Evolutionary conservation across 225 moss, liverwort and hornwort species (phyloP).

Genomic region (Sphagnum tenellum): DNA sequence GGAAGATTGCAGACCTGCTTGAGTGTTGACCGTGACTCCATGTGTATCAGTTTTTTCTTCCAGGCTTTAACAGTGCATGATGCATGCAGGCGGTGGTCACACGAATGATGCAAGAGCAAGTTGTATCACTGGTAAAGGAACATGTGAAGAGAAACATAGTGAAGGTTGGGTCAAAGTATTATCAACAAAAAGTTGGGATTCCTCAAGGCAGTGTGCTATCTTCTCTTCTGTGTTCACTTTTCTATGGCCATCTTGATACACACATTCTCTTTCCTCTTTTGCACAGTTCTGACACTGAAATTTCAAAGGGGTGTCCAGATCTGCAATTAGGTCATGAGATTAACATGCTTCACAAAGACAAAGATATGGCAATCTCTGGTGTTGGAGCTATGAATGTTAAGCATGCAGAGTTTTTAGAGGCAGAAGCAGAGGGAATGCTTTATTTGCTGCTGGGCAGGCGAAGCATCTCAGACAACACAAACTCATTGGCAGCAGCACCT

Average conservation of each 20-base stretch:
- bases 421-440: constrained; percentile 1
- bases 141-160: constrained; percentile 90
- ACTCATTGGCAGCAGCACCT: not conserved
- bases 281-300: constrained; percentile 18
- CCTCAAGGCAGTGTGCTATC: constrained; percentile 93
- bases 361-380: no score
- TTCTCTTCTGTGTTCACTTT: constrained; percentile 84
- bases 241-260: constrained; percentile 87
- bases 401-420: not conserved
- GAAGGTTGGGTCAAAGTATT: constrained; percentile 84
- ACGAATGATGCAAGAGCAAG: constrained; percentile 40
- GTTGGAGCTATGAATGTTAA: not conserved
- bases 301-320: no score
- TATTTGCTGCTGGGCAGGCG: not conserved
- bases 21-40: no score
- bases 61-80: no score
- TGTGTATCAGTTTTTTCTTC: no score
- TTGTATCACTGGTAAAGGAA: constrained; percentile 61
- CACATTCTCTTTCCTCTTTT: constrained; percentile 59
- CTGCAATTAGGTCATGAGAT: no score
- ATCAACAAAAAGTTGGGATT: constrained; percentile 81
- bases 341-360: no score
- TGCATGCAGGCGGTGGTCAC: constrained; percentile 47
- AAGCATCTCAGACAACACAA: not conserved
- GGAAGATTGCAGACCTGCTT: no score